phyloP scores from a whole-genome alignment of 148 eudicot species.

The Camellia sinensis region DNA sequence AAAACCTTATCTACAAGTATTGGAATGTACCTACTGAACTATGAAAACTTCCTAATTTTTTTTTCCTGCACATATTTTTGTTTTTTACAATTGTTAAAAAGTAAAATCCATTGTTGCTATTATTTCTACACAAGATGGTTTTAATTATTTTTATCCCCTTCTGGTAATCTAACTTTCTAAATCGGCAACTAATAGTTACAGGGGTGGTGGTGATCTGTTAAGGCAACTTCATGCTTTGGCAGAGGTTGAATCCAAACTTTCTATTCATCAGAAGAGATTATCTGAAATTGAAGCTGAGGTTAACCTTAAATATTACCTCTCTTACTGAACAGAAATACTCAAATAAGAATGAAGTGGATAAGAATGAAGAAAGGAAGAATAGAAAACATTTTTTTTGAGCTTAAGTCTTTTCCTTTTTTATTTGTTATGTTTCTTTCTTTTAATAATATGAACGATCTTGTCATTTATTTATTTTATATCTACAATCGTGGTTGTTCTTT shows the following conservation, averaged over 20 bases:
- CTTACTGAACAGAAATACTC: not conserved
- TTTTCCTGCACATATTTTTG: no score
- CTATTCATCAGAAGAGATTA: constrained; percentile 65
- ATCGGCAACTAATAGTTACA: constrained; percentile 39
- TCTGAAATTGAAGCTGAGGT: constrained; percentile 92
- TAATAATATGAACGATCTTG: no score
- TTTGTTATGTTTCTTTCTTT: no score
- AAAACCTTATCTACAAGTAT: not conserved
- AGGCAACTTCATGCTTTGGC: constrained; percentile 79
- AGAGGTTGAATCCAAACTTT: constrained; percentile 74
- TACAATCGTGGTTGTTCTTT: no score
- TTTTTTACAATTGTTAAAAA: not conserved
- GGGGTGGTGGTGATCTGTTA: constrained; percentile 94
- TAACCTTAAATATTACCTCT: constrained; percentile 12
- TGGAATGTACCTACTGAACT: not conserved
- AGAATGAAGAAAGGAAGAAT: no score
- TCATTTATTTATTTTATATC: no score
- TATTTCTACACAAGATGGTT: not conserved
- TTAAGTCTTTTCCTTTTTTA: no score
- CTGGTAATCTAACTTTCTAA: constrained; percentile 10
- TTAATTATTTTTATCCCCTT: not conserved
- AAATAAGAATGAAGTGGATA: not conserved
- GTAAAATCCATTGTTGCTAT: not conserved
- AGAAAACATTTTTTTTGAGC: no score
- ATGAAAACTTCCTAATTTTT: not conserved